Evolutionary conservation across 768 basidiomycete species (phyloP), one percentile per base, ranked within the genome.

Genomic region (Suillus tomentosus): DNA sequence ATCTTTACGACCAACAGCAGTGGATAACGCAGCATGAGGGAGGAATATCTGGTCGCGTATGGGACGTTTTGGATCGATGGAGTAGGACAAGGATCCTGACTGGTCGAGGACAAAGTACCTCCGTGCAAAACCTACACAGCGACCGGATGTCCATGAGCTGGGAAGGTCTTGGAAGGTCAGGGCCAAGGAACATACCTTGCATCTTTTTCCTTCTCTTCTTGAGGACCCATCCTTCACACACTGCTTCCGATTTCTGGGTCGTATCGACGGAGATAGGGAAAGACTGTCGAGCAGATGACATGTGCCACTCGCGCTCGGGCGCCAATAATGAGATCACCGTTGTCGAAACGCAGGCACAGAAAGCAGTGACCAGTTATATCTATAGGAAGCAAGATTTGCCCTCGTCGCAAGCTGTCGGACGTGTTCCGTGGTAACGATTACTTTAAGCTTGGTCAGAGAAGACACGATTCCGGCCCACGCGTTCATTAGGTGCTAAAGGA

Each of bases 181-280:
- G 40, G 54, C 39, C 9, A 42, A 54, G 47, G 45, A 62, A 62
- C 76, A 58, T 68, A 88, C 92, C 92, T 80, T 94, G 93, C 89
- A 94, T 88, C 79, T 86, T 92, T 82, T 92, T 93, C 67, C 92
- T 80, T 68, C 92, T 81, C 78, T 95, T 95, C 80, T 94, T 94
- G 65, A 94, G 80, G 6, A 94, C 77, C 91, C 91, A 94, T 78
- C 92, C 92, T 69, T 91, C 82, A 59, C 78, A 81, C 5, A 90
- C 66, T 58, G 86, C 71, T 37, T 68, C 70, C 15, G 57, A 22
- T 4, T 19, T 58, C 31, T 73, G 65, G 31, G 59, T 61, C 36
- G 64, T 56, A 47, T 31, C 47, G 61, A 65, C 24, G 43, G 61
- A 40, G 27, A 62, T 47, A 48, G 62, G 67, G 53, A 64, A 55